A percentile compares a stretch with the other conserved stretches of the same genome.
Conservation (phyloP, 306 rosid genomes). For the Rubus idaeus region DNA sequence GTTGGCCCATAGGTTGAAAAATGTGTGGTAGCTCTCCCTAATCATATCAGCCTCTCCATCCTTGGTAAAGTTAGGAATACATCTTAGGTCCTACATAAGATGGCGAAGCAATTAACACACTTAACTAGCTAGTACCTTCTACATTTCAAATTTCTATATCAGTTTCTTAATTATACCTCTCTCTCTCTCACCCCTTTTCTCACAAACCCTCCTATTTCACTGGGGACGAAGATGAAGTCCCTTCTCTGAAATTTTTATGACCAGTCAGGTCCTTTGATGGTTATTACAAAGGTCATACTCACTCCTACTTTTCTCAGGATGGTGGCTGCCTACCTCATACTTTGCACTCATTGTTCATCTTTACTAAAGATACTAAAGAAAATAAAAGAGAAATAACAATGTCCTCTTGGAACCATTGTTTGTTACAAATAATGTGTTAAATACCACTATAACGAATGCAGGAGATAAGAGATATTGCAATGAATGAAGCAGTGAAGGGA, state of each 20-base stretch:
- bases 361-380: neutral
- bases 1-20: neutral
- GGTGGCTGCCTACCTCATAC: neutral
- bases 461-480: conserved; percentile 88
- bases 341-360: neutral
- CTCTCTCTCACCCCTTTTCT: neutral
- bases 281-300: neutral
- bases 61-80: neutral
- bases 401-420: neutral
- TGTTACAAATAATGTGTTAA: neutral
- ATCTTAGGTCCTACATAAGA: neutral
- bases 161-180: neutral
- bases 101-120: neutral
- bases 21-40: neutral
- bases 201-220: neutral
- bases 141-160: neutral
- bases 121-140: neutral
- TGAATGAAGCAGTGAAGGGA: conserved; percentile 65
- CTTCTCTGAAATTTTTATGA: neutral
- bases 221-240: neutral
- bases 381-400: neutral
- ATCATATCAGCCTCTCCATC: neutral
- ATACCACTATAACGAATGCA: conserved; percentile 26
- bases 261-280: neutral
- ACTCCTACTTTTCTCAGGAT: neutral